phyloP scores from a whole-genome alignment of 2,329 filamentous ascomycete genomes.

The Fusarium proliferatum region DNA sequence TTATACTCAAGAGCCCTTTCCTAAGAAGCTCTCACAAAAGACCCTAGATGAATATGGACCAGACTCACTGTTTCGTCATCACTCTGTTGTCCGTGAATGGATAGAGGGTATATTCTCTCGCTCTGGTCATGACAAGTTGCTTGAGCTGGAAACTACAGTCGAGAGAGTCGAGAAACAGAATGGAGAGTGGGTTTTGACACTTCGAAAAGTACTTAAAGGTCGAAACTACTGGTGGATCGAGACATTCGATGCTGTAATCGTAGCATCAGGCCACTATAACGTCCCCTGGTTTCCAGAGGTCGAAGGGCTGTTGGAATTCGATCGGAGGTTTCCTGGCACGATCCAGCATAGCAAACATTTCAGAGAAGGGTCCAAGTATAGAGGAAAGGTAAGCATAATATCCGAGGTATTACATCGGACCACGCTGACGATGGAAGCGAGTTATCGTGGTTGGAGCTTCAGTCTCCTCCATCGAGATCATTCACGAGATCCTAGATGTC shows the following conservation, averaged over 20 bases:
- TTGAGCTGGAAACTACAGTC: conserved; percentile 18
- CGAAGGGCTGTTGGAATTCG: conserved; percentile 11
- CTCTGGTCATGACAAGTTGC: not conserved
- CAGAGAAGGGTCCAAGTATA: not conserved
- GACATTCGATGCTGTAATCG: conserved; percentile 27
- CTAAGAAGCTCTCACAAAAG: conserved; percentile 1
- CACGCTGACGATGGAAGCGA: conserved; percentile 4
- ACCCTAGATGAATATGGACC: conserved; percentile 11
- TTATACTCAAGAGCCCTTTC: conserved; percentile 23
- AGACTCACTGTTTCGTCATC: conserved; percentile 8
- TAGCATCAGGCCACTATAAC: conserved; percentile 29
- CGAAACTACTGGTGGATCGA: conserved; percentile 34
- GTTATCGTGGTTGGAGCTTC: conserved; percentile 30
- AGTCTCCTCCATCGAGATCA: conserved; percentile 21
- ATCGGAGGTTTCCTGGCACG: not conserved
- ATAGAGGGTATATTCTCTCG: conserved; percentile 19
- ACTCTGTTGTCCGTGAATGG: conserved; percentile 23
- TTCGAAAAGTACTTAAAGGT: conserved; percentile 13
- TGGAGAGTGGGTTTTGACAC: conserved; percentile 12
- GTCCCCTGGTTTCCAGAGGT: conserved; percentile 28
- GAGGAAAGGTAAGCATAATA: conserved; percentile 1
- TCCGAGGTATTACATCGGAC: rapidly evolving
- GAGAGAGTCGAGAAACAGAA: conserved; percentile 15
- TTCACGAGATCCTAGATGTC: conserved; percentile 24
- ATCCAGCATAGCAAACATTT: conserved; percentile 32